These are phyloP conservation scores for Orobanche coerulescens DNA, from an alignment of 257 asterid species.

Conservation along the genomic window DNA sequence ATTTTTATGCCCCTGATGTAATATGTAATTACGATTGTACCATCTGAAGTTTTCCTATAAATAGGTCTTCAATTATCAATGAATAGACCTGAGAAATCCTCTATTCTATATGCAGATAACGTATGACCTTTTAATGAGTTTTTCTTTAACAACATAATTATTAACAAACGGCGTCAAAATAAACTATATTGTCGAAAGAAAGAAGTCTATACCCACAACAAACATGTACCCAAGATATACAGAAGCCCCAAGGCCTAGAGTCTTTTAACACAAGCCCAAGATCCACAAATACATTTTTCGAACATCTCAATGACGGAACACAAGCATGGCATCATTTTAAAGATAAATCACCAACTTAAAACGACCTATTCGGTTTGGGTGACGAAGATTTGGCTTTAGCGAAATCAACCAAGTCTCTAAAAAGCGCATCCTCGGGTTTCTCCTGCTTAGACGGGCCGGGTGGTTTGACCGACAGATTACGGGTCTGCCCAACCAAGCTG, in stretches of 20 bases:
- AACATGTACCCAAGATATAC: conserved; percentile 27
- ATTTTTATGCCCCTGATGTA: too few relatives aligned
- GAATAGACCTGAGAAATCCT: too few relatives aligned
- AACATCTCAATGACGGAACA: conserved; percentile 16
- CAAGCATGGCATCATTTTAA: conserved; percentile 8
- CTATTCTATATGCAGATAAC: too few relatives aligned
- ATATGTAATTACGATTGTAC: too few relatives aligned
- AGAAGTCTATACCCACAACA: conserved; percentile 28
- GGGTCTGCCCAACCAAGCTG: conserved; percentile 63
- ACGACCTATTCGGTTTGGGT: conserved; percentile 62
- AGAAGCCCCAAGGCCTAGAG: conserved; percentile 17
- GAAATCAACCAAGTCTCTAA: conserved; percentile 82
- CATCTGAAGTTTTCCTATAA: too few relatives aligned
- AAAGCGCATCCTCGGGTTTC: conserved; percentile 72
- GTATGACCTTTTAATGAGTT: too few relatives aligned
- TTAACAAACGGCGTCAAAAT: not conserved
- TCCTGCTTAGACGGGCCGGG: conserved; percentile 50
- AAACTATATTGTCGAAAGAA: not conserved
- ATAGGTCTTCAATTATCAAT: too few relatives aligned
- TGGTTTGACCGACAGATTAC: conserved; percentile 61
- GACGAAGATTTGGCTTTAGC: conserved; percentile 90
- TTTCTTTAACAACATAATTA: too few relatives aligned
- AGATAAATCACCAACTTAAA: conserved; percentile 25
- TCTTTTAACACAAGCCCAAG: conserved; percentile 15
- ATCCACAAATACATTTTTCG: conserved; percentile 13